Conservation (phyloP, 2,329 filamentous ascomycete species). For the Aspergillus fischeri region DNA sequence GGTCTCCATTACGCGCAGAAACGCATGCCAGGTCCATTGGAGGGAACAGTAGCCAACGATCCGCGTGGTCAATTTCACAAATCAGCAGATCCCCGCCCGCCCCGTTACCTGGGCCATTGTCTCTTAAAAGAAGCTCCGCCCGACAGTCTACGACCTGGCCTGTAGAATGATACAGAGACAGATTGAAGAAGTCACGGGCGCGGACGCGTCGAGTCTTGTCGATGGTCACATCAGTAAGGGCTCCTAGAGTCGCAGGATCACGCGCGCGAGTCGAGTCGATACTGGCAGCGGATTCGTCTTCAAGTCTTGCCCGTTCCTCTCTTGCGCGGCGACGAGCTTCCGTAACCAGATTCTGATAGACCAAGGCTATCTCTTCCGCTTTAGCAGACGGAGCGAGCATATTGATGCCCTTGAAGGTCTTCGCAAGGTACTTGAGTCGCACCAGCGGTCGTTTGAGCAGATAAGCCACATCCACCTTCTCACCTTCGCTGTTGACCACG, state of each 20-base stretch:
- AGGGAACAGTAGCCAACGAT: slow-evolving; percentile 85
- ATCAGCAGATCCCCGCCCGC: slow-evolving; percentile 82
- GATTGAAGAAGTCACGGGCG: slow-evolving; percentile 83
- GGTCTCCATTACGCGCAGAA: slow-evolving; percentile 74
- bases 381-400: slow-evolving; percentile 43
- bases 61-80: slow-evolving; percentile 75
- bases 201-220: slow-evolving; percentile 77
- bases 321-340: slow-evolving; percentile 70
- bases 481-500: slow-evolving; percentile 68
- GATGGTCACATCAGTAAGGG: slow-evolving; percentile 66
- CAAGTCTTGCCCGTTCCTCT: slow-evolving; percentile 67
- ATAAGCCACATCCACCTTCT: slow-evolving; percentile 90
- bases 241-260: slow-evolving; percentile 71
- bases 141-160: slow-evolving; percentile 87
- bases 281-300: slow-evolving; percentile 80
- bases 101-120: slow-evolving; percentile 64
- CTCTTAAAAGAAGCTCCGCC: slow-evolving; percentile 80
- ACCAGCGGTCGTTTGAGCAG: slow-evolving; percentile 85
- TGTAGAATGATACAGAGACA: slow-evolving; percentile 81
- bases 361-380: slow-evolving; percentile 55
- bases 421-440: slow-evolving; percentile 80
- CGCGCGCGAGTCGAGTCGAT: slow-evolving; percentile 78
- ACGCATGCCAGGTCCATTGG: slow-evolving; percentile 69
- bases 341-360: slow-evolving; percentile 69
- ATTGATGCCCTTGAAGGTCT: slow-evolving; percentile 66